Base-by-base conservation (phyloP, 768 basidiomycete species). In the Mycena leptocephala region DNA sequence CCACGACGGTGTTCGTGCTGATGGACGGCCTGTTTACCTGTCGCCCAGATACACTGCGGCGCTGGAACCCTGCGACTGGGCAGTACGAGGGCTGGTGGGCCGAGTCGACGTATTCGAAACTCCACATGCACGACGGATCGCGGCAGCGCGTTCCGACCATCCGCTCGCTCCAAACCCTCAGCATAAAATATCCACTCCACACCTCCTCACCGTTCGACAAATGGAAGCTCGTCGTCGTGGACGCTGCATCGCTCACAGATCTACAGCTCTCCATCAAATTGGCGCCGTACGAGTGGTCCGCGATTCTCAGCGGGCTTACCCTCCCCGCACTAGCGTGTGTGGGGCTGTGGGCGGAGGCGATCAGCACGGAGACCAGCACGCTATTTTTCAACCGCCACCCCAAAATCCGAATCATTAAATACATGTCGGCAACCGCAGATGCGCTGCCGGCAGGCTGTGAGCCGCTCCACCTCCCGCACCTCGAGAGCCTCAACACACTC, bases 331-430 rank as follows among this genome's bases (percentile, higher is more conserved):
- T 76, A 0, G 41, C n/a, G n/a, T 46, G 33, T 58, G 48, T 51
- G 70, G 70, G 70, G 16, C 32, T 76, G 22, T 66, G 62, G 67
- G 70, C 69, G 22, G 46, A 71, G 35, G 41, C 75, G 9, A 76
- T 76, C 41, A 48, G 53, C 43, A 65, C 65, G 16, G 70, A 39
- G 5, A 61, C 70, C 26, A 61, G 63, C 24, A 32, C 62, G 43
- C 46, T 32, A 9, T 76, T 76, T 46, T 64, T 71, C 64, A 76
- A 67, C 41, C 69, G 75, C 22, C 75, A 76, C 24, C 32, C 63
- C 0, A 30, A 8, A 18, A 30, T 73, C 30, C 64, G 65, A 41
- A 73, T 56, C 20, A 16, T 73, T 32, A 73, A 73, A 16, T 59
- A 73, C 46, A 59, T 73, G 55, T 58, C 72, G 3, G 55, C 64